Evolutionary conservation across 192 early-diverging fungal genomes (phyloP), one percentile per base, ranked within the genome.

Genomic region (Coemansia asiatica): DNA sequence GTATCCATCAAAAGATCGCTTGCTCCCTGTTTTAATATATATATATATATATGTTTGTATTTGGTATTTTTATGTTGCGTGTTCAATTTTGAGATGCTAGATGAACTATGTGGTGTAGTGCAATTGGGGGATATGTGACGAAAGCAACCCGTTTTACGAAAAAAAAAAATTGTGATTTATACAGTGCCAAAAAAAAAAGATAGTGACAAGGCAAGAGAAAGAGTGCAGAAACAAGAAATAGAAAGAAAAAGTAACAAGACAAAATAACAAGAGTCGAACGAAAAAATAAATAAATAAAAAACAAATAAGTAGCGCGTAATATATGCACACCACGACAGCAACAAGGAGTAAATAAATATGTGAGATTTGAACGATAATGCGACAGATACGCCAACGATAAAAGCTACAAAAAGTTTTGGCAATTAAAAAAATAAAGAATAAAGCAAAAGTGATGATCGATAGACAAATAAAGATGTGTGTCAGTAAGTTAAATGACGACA

Each of bases 1-100:
- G 70, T 73, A 67, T 78, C 76, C 72, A 74, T 76, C 38, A 23
- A 58, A 40, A 58, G 56, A 40, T 46, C 33, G 56, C 18, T 60
- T 46, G 55, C 63, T 56, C 13, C 40, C 13, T 15, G 29, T 16
- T 61, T 50, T 56, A 26, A 1, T 53, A 8, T 19, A 44, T 44
- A 44, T 10, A 44, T 44, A 16, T 44, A 44, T 7, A 44, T n/a
- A n/a, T n/a, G n/a, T n/a, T n/a, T n/a, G 8, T 50, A 29, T 60
- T 59, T 48, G 22, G 28, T 44, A 15, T 44, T 44, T 44, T 44
- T 44, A 44, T 44, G 16, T 16, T 6, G 5, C 16, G 40, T 44
- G 40, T 44, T 44, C 16, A 18, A 44, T 13, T 44, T n/a, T 44
- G 5, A 44, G 40, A 44, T 44, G 40, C 40, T 10, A 13, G 40